Base-by-base conservation (phyloP, 2,329 filamentous ascomycete genomes). In the Ophiostoma sp. region DNA sequence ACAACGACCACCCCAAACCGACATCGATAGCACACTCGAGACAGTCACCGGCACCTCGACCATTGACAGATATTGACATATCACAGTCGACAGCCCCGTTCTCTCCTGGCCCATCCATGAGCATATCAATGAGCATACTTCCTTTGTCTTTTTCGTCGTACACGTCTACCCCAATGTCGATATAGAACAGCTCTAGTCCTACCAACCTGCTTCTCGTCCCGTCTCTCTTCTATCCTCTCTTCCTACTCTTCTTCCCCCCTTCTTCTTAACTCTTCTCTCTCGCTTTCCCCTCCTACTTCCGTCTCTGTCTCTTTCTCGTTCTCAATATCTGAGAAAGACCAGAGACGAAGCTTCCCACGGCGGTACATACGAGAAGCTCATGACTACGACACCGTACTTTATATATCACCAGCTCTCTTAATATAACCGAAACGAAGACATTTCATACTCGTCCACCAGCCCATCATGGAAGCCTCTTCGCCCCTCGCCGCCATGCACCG, bases 401-500 rank as follows among this genome's bases (percentile, higher is more conserved):
- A 63, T 63, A 63, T 63, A 63, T 63, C 60, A 62, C 58, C 58
- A 42, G 11, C 58, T 55, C 27, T 27, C 18, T 55, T 60, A 38
- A 52, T 36, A 18, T 18, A 60, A 60, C 18, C 55, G 38, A 63
- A 40, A 42, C 60, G 18, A 42, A 63, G 18, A 11, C 38, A 41
- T 42, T 8, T 41, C 38, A 40, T 65, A 45, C 2, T 52, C 27
- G 2, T 16, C 3, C n/a, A 6, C 49, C 9, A 73, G 3, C 9
- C 18, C 73, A 81, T 65, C 76, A 97, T 98, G 92, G 93, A 97
- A 80, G 89, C 91, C 72, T 97, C 94, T 62, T 98, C 95, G 75
- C 95, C 95, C 64, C 81, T 98, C 76, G 94, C 94, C 78, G 93
- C 94, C 69, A 91, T 98, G 89, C 92, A 93, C 81, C 92, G 89